Conservation (phyloP, 1,284 basidiomycete genomes). For the Abortiporus biennis region DNA sequence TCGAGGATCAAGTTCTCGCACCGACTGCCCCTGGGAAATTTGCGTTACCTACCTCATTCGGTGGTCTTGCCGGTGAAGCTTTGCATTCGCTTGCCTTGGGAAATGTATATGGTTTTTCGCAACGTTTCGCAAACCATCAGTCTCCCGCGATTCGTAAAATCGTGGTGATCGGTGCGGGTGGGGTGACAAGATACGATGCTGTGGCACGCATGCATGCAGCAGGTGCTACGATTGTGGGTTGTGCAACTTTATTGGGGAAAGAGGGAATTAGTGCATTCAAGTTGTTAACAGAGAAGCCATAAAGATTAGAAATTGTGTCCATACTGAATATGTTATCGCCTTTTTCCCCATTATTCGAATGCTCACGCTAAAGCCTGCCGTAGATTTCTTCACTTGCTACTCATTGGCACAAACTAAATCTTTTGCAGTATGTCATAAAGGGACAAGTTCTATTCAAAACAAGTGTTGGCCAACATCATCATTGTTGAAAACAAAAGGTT, state of each 20-base stretch:
- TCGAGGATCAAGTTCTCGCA: slow-evolving; percentile 41
- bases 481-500: no score
- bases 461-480: no score
- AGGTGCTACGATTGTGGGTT: slow-evolving; percentile 66
- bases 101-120: slow-evolving; percentile 58
- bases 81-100: slow-evolving; percentile 71
- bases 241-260: slow-evolving; percentile 67
- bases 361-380: no score
- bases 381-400: no score
- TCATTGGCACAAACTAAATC: no score
- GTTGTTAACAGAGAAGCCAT: no score
- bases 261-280: slow-evolving; percentile 64
- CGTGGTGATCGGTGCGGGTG: slow-evolving; percentile 69
- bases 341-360: no score
- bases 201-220: slow-evolving; percentile 60
- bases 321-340: no score
- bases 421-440: no score
- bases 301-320: no score
- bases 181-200: slow-evolving; percentile 57
- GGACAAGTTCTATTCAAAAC: no score
- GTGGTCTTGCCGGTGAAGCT: slow-evolving; percentile 72
- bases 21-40: slow-evolving; percentile 21
- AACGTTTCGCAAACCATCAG: slow-evolving; percentile 38
- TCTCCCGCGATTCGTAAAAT: slow-evolving; percentile 41
- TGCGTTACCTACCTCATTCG: slow-evolving; percentile 56